phyloP scores from a whole-genome alignment of 2,329 filamentous ascomycete genomes.

The Calonectria pauciramosa region DNA sequence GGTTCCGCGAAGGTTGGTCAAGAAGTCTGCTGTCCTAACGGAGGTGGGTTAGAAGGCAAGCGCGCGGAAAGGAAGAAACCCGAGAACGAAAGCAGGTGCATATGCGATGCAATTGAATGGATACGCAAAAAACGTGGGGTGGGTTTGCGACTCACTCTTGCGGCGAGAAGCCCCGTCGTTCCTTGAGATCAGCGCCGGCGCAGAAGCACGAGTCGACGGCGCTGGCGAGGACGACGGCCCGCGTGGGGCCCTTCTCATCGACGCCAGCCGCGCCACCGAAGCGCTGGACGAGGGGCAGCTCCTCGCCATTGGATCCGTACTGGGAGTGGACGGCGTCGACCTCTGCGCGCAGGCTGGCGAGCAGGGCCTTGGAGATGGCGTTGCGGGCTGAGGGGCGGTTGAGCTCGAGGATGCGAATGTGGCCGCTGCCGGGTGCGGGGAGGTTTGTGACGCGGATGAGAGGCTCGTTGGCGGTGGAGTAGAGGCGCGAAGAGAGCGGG shows the following conservation, averaged over 20 bases:
- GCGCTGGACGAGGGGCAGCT: slow-evolving; percentile 56
- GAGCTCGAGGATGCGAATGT: slow-evolving; percentile 89
- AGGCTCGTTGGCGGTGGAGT: slow-evolving; percentile 63
- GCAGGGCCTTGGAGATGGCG: slow-evolving; percentile 85
- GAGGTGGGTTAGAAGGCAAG: slow-evolving; percentile 18
- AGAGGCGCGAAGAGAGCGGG: slow-evolving; percentile 48
- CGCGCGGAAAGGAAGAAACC: background rate
- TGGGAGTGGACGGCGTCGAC: slow-evolving; percentile 78
- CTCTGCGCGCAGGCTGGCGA: slow-evolving; percentile 79
- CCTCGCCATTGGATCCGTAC: slow-evolving; percentile 69
- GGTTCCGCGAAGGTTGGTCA: slow-evolving; percentile 81
- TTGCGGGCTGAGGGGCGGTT: slow-evolving; percentile 90
- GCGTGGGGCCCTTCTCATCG: slow-evolving; percentile 70
- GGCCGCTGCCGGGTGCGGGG: slow-evolving; percentile 82
- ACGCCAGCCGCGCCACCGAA: slow-evolving; percentile 62
- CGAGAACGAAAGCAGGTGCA: background rate
- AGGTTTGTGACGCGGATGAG: slow-evolving; percentile 80
- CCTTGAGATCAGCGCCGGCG: slow-evolving; percentile 94
- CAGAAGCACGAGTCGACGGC: slow-evolving; percentile 92
- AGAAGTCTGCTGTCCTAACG: slow-evolving; percentile 81
- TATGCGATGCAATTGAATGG: background rate
- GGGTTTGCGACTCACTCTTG: slow-evolving; percentile 74
- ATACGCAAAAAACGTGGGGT: background rate
- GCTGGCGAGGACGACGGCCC: slow-evolving; percentile 87
- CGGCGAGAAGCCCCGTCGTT: slow-evolving; percentile 80